Percentiles rank a stretch among this genome's conserved stretches.
phyloP scores from a whole-genome alignment of 2,329 filamentous ascomycete species.

The Bipolaris oryzae region DNA sequence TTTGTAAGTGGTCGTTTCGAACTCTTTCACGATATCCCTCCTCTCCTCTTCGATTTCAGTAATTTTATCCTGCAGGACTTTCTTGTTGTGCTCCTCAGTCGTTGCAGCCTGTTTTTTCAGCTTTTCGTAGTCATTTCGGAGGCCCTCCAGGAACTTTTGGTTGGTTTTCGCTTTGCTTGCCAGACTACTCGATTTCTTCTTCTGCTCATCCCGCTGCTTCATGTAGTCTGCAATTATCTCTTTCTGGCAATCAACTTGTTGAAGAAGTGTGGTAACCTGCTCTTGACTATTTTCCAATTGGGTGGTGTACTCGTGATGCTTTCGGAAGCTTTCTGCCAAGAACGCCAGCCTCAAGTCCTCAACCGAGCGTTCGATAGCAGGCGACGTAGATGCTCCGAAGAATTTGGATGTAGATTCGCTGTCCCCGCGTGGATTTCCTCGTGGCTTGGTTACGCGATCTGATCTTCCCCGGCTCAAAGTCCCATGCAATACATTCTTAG shows the following conservation, averaged over 20 bases:
- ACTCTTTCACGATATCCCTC: conserved; percentile 16
- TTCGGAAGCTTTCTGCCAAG: conserved; percentile 17
- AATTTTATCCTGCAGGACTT: conserved; percentile 23
- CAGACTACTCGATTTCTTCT: conserved; percentile 12
- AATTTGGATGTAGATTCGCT: background rate
- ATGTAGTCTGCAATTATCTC: conserved; percentile 17
- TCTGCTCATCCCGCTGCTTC: conserved; percentile 6
- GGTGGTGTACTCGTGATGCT: conserved; percentile 12
- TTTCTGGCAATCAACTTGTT: conserved; percentile 11
- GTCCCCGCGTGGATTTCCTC: conserved; percentile 6
- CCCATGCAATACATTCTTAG: background rate
- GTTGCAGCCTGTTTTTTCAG: conserved; percentile 16
- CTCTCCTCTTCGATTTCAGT: conserved; percentile 32
- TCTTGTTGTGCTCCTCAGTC: conserved; percentile 21
- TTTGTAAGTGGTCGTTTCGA: conserved; percentile 16
- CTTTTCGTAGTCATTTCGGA: conserved; percentile 37
- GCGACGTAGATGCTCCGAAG: background rate
- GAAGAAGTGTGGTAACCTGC: conserved; percentile 14
- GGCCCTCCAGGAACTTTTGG: conserved; percentile 34
- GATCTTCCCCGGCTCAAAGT: background rate
- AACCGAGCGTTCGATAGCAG: conserved; percentile 11
- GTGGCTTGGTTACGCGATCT: conserved; percentile 18
- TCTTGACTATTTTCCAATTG: conserved; percentile 12
- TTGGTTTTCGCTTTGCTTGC: conserved; percentile 24
- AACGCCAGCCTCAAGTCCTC: conserved; percentile 16